Percentiles rank a stretch among this genome's conserved stretches.
phyloP scores from a whole-genome alignment of 768 basidiomycete genomes.

The Kwoniella newhampshirensis region DNA sequence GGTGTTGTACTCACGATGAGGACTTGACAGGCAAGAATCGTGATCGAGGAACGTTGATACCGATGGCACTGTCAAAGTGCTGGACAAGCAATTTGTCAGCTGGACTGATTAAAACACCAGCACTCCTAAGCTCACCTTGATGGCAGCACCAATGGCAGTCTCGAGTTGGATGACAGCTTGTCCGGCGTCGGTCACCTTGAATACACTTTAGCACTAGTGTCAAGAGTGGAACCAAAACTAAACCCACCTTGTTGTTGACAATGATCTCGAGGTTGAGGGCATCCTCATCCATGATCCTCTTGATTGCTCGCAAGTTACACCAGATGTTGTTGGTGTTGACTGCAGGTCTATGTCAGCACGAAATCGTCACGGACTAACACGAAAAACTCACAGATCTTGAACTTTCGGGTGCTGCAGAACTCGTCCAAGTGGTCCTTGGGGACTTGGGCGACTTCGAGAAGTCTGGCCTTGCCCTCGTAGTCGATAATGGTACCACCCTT shows the following conservation, averaged over 20 bases:
- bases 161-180: constrained; percentile 84
- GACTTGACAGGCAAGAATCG: constrained; percentile 84
- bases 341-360: background rate
- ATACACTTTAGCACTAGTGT: constrained; percentile 30
- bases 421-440: constrained; percentile 90
- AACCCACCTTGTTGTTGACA: constrained; percentile 63
- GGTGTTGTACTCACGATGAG: constrained; percentile 65
- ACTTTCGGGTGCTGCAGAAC: constrained; percentile 82
- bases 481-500: constrained; percentile 82
- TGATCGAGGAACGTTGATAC: constrained; percentile 89
- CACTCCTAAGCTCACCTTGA: constrained; percentile 58
- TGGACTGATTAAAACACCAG: background rate
- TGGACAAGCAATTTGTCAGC: constrained; percentile 5
- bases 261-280: constrained; percentile 90
- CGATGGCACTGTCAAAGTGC: constrained; percentile 69
- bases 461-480: constrained; percentile 80
- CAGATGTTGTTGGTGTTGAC: constrained; percentile 60
- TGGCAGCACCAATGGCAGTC: constrained; percentile 89
- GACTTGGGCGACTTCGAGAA: constrained; percentile 93
- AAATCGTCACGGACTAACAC: background rate
- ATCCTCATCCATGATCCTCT: constrained; percentile 82
- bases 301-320: constrained; percentile 66
- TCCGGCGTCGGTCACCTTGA: constrained; percentile 81
- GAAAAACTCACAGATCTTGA: constrained; percentile 69
- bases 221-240: background rate